Percentiles rank a stretch among this genome's conserved stretches.
Evolutionary conservation across 2,329 filamentous ascomycete genomes (phyloP).

Genomic region (Aspergillus vadensis): DNA sequence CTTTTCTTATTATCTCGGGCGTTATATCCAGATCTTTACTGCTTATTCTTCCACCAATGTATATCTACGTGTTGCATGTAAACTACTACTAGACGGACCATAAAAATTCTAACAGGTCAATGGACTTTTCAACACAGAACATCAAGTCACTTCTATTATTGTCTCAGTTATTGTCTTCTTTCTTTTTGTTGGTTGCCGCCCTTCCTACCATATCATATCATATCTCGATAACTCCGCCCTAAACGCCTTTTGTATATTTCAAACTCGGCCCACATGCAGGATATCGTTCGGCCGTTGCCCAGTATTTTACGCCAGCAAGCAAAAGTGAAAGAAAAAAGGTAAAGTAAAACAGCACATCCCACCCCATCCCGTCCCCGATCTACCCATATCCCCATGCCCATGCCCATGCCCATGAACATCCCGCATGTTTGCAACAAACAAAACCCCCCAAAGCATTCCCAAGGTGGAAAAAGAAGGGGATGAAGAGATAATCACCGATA

Average conservation of each 20-base stretch:
- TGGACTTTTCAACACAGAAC: too few species aligned
- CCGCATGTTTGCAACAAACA: background rate
- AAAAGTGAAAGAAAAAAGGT: background rate
- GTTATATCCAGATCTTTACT: too few species aligned
- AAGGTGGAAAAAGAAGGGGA: background rate
- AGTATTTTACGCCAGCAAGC: background rate
- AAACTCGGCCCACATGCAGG: slow-evolving; percentile 1
- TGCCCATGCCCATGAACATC: background rate
- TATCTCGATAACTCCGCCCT: background rate
- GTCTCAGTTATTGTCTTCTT: background rate
- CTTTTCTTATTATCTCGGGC: too few species aligned
- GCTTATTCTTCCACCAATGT: too few species aligned
- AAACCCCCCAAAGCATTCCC: background rate
- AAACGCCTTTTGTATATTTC: background rate
- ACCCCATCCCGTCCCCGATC: background rate
- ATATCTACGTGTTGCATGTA: too few species aligned
- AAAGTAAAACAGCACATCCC: background rate
- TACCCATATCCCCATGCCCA: background rate
- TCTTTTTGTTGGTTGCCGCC: background rate
- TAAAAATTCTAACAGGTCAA: too few species aligned
- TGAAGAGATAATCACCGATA: slow-evolving; percentile 81
- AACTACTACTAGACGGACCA: too few species aligned
- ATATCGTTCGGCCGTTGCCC: slow-evolving; percentile 5
- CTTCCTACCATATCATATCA: too few species aligned
- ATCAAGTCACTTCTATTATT: background rate